A percentile compares a stretch with the other conserved stretches of the same genome.
These are phyloP conservation scores for Globomyces pollinis-pini DNA, from an alignment of 192 early-diverging fungal genomes.

Conservation along the genomic window DNA sequence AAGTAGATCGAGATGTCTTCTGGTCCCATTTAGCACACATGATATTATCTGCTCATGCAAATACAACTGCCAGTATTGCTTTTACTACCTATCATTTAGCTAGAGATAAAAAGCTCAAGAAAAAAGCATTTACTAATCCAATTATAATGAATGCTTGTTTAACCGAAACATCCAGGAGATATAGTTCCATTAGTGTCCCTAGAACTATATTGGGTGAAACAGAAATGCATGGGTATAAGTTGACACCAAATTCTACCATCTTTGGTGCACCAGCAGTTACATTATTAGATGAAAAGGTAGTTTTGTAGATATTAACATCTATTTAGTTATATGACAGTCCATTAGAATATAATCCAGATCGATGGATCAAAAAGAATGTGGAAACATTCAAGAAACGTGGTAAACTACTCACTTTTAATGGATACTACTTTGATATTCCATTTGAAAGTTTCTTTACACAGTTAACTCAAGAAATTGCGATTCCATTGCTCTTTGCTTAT, in stretches of 20 bases:
- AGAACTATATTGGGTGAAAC: neutral
- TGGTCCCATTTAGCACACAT: slow-evolving; percentile 4
- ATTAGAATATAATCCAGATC: slow-evolving; percentile 11
- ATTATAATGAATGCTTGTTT: neutral
- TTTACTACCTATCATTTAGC: slow-evolving; percentile 1
- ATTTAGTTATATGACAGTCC: slow-evolving; percentile 2
- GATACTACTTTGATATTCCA: neutral
- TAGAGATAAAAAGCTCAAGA: slow-evolving; percentile 4
- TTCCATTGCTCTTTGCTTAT: slow-evolving; percentile 4
- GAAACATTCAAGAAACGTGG: slow-evolving; percentile 5
- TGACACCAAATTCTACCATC: neutral
- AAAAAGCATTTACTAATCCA: neutral
- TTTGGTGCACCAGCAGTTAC: slow-evolving; percentile 1
- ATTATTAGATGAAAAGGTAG: neutral
- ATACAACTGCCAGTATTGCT: neutral
- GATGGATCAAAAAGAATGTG: slow-evolving; percentile 8
- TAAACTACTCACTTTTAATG: slow-evolving; percentile 1
- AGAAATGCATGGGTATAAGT: neutral
- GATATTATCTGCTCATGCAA: neutral
- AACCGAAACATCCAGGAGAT: slow-evolving; percentile 3
- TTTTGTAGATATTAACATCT: neutral
- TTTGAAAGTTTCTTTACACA: slow-evolving; percentile 5
- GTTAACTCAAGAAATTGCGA: neutral
- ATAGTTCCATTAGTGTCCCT: neutral
- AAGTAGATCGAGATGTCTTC: slow-evolving; percentile 1